phyloP scores from a whole-genome alignment of 2,329 filamentous ascomycete species.

The Fusarium coicis region DNA sequence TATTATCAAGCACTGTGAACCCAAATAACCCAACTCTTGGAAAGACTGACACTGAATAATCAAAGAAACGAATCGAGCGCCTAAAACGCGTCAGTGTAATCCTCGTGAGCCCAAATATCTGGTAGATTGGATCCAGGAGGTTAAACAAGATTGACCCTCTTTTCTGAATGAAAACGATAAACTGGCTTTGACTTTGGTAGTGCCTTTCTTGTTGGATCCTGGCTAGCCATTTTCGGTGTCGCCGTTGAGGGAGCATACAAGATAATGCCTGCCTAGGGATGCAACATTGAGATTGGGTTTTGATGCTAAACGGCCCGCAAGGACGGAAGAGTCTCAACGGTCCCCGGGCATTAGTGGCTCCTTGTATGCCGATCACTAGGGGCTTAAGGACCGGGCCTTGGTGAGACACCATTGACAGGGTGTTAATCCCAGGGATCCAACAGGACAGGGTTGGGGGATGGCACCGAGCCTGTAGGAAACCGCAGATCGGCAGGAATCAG shows the following conservation, averaged over 20 bases:
- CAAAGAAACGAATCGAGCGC: neutral
- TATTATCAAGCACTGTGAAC: neutral
- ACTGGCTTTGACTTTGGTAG: neutral
- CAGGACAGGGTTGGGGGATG: neutral
- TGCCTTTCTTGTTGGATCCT: neutral
- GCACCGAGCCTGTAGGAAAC: neutral
- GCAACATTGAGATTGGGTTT: conserved; percentile 6
- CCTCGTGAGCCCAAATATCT: neutral
- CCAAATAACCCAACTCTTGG: neutral
- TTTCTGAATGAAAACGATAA: neutral
- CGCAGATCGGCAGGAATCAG: neutral
- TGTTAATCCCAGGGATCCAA: neutral
- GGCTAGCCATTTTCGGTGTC: neutral
- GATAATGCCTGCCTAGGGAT: neutral
- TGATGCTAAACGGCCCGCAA: neutral
- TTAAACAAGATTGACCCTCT: neutral
- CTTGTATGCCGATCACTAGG: neutral
- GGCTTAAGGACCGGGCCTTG: neutral
- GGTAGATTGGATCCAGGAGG: neutral
- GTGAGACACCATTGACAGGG: neutral
- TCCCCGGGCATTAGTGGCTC: neutral
- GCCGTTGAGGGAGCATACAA: neutral
- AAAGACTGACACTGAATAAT: neutral
- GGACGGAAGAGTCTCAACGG: neutral
- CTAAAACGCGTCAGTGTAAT: neutral